Percentiles rank a stretch among this genome's conserved stretches.
Conservation (phyloP, 306 rosid genomes). For the Vigna radiata region DNA sequence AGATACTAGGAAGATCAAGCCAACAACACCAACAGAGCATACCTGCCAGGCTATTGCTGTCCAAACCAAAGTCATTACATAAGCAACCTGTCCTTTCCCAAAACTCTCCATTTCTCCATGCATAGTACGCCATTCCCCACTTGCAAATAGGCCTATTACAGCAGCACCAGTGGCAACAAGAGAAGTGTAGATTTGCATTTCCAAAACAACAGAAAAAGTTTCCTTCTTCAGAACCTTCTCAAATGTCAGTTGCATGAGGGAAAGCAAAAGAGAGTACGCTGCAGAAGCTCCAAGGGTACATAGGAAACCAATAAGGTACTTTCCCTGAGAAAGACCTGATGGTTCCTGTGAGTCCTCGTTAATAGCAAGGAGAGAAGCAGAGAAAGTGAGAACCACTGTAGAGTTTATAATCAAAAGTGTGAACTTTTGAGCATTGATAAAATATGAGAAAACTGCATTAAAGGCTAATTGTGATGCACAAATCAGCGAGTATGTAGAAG, state of each 20-base stretch:
- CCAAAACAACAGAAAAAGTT: conserved; percentile 83
- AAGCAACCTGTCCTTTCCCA: conserved; percentile 64
- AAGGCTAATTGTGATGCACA: conserved; percentile 89
- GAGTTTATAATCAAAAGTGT: conserved; percentile 75
- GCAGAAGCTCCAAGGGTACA: conserved; percentile 88
- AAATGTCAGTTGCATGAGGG: conserved; percentile 85
- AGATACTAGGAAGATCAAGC: conserved; percentile 81
- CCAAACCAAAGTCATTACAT: conserved; percentile 78
- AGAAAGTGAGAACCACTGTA: conserved; percentile 68
- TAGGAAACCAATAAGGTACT: conserved; percentile 69
- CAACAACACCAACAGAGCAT: conserved; percentile 91
- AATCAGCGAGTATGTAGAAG: conserved; percentile 88
- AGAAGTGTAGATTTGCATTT: conserved; percentile 90
- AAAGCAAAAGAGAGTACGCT: conserved; percentile 77
- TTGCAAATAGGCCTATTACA: conserved; percentile 70
- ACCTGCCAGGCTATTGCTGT: conserved; percentile 88
- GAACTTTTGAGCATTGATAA: conserved; percentile 86
- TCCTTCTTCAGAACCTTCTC: conserved; percentile 80
- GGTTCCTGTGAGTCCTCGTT: conserved; percentile 70
- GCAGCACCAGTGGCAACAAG: conserved; percentile 76
- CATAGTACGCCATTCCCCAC: conserved; percentile 81
- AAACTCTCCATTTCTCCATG: conserved; percentile 73
- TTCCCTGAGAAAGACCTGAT: conserved; percentile 51
- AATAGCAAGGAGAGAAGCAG: conserved; percentile 76
- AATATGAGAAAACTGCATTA: conserved; percentile 86